These are phyloP conservation scores for Candida nanaspora DNA, from an alignment of 805 yeast genomes.

Conservation along the genomic window DNA sequence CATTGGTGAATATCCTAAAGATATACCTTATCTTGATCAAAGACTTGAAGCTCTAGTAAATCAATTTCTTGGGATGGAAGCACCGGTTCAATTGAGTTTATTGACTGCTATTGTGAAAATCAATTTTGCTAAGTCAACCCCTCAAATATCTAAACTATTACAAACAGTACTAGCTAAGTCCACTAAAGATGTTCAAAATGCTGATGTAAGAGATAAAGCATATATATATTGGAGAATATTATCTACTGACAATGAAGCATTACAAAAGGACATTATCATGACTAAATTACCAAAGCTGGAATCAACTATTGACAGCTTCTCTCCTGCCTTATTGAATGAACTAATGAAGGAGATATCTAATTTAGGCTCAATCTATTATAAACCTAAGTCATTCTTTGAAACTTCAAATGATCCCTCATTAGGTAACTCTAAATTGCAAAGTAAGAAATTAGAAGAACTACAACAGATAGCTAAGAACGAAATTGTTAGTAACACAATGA, in stretches of 20 bases:
- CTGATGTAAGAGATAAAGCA: conserved; percentile 77
- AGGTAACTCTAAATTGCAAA: conserved; percentile 25
- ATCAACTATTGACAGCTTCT: conserved; percentile 64
- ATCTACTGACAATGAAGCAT: conserved; percentile 34
- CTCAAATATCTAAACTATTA: conserved; percentile 32
- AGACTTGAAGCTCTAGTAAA: conserved; percentile 40
- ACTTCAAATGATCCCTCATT: conserved; percentile 13
- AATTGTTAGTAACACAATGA: conserved; percentile 47
- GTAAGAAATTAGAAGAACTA: conserved; percentile 68
- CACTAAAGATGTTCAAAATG: conserved; percentile 58
- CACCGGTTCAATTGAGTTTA: conserved; percentile 51
- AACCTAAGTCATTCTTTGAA: conserved; percentile 64
- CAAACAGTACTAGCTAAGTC: conserved; percentile 57
- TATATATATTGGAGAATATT: conserved; percentile 74
- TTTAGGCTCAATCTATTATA: conserved; percentile 82
- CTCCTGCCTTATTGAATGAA: conserved; percentile 59
- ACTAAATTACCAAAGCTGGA: conserved; percentile 64
- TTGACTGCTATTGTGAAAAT: conserved; percentile 60
- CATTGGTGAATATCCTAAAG: conserved; percentile 61
- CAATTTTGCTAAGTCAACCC: conserved; percentile 26
- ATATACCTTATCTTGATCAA: conserved; percentile 45
- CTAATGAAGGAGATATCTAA: conserved; percentile 74
- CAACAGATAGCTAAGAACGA: conserved; percentile 73
- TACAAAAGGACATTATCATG: conserved; percentile 48
- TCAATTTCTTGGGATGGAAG: conserved; percentile 50